These are phyloP conservation scores for Calonectria pseudoreteaudii DNA, from an alignment of 2,329 filamentous ascomycete species.

Conservation along the genomic window DNA sequence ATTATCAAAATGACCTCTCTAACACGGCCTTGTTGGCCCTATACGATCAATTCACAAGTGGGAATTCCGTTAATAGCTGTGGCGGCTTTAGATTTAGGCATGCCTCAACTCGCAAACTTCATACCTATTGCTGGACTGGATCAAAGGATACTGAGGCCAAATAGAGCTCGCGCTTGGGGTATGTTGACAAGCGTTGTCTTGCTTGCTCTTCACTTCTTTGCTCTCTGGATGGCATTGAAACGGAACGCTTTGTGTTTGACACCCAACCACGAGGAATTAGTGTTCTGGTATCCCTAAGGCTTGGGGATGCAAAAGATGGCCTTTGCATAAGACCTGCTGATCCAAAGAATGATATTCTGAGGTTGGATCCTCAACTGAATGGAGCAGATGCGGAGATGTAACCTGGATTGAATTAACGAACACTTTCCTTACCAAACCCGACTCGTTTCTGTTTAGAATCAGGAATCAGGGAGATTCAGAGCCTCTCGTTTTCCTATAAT, in stretches of 20 bases:
- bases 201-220: constrained; percentile 48
- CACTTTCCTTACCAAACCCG: too few species aligned
- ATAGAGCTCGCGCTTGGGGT: constrained; percentile 41
- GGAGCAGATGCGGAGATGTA: background rate
- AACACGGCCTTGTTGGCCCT: constrained; percentile 77
- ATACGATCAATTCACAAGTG: constrained; percentile 72
- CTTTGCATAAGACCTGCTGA: background rate
- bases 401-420: background rate
- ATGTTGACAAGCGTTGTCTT: constrained; percentile 47
- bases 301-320: background rate
- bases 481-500: background rate
- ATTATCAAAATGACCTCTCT: constrained; percentile 75
- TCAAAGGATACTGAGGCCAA: constrained; percentile 29
- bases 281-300: constrained; percentile 40
- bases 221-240: constrained; percentile 49
- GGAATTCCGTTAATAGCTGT: constrained; percentile 76
- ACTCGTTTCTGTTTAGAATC: too few species aligned
- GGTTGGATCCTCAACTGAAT: background rate
- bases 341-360: background rate
- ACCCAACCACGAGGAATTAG: constrained; percentile 44
- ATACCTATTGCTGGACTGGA: constrained; percentile 22
- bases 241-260: constrained; percentile 50
- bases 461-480: background rate
- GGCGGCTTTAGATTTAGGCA: constrained; percentile 74
- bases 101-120: constrained; percentile 44